Conservation (phyloP, 2,329 filamentous ascomycete genomes). For the Acephala macrosclerotiorum region DNA sequence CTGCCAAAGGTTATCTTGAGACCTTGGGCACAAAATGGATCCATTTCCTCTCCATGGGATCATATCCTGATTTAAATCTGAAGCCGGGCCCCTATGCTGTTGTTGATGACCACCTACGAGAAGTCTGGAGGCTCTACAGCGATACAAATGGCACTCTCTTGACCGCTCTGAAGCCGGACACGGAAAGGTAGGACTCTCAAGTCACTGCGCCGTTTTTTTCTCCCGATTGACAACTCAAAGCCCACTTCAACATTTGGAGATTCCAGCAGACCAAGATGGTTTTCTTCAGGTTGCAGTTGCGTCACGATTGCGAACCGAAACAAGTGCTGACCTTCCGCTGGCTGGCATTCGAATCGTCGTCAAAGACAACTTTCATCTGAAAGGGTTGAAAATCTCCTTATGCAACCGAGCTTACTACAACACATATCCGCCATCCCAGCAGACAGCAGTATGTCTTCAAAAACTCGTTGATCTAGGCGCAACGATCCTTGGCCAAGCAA, state of each 20-base stretch:
- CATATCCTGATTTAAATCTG: too few relatives aligned
- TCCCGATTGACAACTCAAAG: too few relatives aligned
- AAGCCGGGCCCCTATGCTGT: neutral
- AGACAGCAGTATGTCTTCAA: neutral
- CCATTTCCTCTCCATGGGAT: too few relatives aligned
- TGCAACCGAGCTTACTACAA: slow-evolving; percentile 62
- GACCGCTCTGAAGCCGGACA: neutral
- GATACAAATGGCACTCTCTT: neutral
- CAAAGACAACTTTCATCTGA: slow-evolving; percentile 66
- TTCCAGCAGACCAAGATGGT: too few relatives aligned
- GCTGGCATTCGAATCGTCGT: slow-evolving; percentile 56
- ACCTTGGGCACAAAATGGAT: too few relatives aligned
- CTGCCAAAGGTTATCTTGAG: too few relatives aligned
- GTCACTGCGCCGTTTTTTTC: too few relatives aligned
- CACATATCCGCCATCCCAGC: neutral
- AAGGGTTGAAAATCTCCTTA: slow-evolving; percentile 56
- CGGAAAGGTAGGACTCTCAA: too few relatives aligned
- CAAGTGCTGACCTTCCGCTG: neutral
- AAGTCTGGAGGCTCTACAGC: neutral
- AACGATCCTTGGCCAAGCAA: slow-evolving; percentile 58
- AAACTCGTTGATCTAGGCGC: neutral
- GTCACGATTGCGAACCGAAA: neutral
- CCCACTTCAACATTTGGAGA: too few relatives aligned
- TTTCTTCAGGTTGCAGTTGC: neutral
- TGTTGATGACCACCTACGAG: neutral